phyloP scores from a whole-genome alignment of 441 rosid species.

The Eruca vesicaria region DNA sequence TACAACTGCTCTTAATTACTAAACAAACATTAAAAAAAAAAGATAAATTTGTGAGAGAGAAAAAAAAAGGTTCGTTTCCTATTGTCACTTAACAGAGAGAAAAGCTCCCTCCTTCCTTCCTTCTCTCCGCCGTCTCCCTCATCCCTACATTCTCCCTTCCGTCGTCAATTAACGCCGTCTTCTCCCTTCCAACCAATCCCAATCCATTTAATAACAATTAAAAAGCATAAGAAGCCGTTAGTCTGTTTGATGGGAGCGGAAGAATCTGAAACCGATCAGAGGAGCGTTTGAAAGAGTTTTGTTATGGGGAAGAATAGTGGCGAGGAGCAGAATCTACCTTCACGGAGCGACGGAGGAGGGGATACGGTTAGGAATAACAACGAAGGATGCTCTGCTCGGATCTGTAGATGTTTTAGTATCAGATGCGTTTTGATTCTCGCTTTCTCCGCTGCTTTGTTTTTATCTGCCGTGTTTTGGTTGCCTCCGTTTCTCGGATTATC shows the following conservation, averaged over 20 bases:
- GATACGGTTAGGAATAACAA: not conserved
- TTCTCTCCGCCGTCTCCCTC: constrained; percentile 22
- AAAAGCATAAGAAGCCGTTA: too few relatives aligned
- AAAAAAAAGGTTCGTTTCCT: not conserved
- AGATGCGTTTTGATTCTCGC: constrained; percentile 59
- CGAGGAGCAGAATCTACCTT: constrained; percentile 35
- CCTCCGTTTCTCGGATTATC: constrained; percentile 65
- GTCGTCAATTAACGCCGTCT: not conserved
- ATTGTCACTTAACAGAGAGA: constrained; percentile 40
- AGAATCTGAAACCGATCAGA: constrained; percentile 19
- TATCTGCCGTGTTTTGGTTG: constrained; percentile 76
- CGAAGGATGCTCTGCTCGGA: constrained; percentile 18
- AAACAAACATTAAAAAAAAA: constrained; percentile 10
- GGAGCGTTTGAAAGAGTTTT: not conserved
- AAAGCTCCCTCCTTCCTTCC: constrained; percentile 31
- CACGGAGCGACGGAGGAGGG: constrained; percentile 5
- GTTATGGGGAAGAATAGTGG: constrained; percentile 35
- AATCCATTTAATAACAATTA: too few relatives aligned
- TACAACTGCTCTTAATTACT: constrained; percentile 28
- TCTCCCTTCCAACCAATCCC: not conserved
- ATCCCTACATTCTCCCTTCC: constrained; percentile 29
- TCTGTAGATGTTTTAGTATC: constrained; percentile 47
- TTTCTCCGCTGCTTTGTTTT: constrained; percentile 57
- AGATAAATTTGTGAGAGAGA: constrained; percentile 2
- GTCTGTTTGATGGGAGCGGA: constrained; percentile 23